Evolutionary conservation across 768 basidiomycete species (phyloP).

Genomic region (Tulasnella sp.): DNA sequence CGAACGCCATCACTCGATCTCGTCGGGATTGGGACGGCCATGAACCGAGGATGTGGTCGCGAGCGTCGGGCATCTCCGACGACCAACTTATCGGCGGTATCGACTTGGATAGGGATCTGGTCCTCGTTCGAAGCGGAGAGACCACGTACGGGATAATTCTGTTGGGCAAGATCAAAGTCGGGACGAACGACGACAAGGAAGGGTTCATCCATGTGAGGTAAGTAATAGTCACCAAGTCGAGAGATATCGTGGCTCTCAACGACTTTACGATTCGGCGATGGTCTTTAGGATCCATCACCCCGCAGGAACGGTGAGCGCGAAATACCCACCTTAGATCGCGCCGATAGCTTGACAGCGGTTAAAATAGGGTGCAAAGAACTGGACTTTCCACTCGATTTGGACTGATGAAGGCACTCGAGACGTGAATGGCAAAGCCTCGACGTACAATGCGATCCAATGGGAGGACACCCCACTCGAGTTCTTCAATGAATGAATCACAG

Average conservation of each 20-base stretch:
- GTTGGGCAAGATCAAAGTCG: constrained; percentile 70
- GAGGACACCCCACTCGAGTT: constrained; percentile 58
- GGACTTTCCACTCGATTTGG: constrained; percentile 64
- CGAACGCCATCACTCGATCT: constrained; percentile 61
- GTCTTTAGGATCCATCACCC: constrained; percentile 9
- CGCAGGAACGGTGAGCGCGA: constrained; percentile 11
- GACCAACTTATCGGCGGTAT: constrained; percentile 41
- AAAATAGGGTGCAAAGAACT: not conserved
- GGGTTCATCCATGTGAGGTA: constrained; percentile 73
- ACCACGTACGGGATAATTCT: constrained; percentile 70
- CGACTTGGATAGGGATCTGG: constrained; percentile 42
- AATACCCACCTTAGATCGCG: not conserved
- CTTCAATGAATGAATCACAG: constrained; percentile 57
- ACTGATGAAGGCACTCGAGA: constrained; percentile 55
- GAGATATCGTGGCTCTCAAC: constrained; percentile 30
- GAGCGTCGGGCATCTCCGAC: constrained; percentile 54
- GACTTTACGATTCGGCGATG: not conserved
- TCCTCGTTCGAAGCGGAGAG: constrained; percentile 50
- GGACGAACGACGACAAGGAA: constrained; percentile 57
- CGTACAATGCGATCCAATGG: constrained; percentile 64
- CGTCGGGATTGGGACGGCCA: constrained; percentile 69
- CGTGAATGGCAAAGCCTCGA: constrained; percentile 49
- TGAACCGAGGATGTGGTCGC: constrained; percentile 68
- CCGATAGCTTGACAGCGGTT: not conserved
- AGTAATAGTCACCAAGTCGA: not conserved